phyloP scores from a whole-genome alignment of 108 stramenopile genomes.

The Epipyxis sp. region DNA sequence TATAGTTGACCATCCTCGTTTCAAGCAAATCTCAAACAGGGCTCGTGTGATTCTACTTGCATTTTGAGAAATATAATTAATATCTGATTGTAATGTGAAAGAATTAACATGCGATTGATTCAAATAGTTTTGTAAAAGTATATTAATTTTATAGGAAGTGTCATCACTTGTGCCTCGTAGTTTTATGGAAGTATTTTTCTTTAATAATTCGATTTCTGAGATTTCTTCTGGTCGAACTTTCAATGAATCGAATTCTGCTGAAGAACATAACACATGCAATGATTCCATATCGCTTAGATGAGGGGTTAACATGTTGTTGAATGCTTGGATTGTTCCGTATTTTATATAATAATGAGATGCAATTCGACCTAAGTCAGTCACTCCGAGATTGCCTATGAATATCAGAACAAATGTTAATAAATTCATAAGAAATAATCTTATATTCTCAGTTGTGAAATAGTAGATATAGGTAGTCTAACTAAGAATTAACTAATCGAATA shows the following conservation, averaged over 20 bases:
- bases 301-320: slow-evolving; percentile 72
- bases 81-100: slow-evolving; percentile 93
- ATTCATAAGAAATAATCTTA: too few species aligned
- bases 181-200: slow-evolving; percentile 56
- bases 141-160: slow-evolving; percentile 77
- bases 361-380: slow-evolving; percentile 84
- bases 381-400: slow-evolving; percentile 87
- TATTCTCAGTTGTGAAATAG: too few species aligned
- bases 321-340: slow-evolving; percentile 84
- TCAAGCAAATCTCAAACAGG: slow-evolving; percentile 91
- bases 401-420: too few species aligned
- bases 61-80: slow-evolving; percentile 92
- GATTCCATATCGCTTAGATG: slow-evolving; percentile 73
- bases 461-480: too few species aligned
- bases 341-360: slow-evolving; percentile 97
- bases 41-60: slow-evolving; percentile 90
- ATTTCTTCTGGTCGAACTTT: slow-evolving; percentile 91
- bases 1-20: slow-evolving; percentile 54
- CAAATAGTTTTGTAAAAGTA: slow-evolving; percentile 86
- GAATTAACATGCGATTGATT: slow-evolving; percentile 61
- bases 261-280: slow-evolving; percentile 74
- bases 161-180: slow-evolving; percentile 68
- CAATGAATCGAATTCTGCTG: slow-evolving; percentile 90
- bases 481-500: too few species aligned
- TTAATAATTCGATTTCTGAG: slow-evolving; percentile 60